Evolutionary conservation across 805 yeast species (phyloP).

Genomic region (Myxozyma kluyveri): DNA sequence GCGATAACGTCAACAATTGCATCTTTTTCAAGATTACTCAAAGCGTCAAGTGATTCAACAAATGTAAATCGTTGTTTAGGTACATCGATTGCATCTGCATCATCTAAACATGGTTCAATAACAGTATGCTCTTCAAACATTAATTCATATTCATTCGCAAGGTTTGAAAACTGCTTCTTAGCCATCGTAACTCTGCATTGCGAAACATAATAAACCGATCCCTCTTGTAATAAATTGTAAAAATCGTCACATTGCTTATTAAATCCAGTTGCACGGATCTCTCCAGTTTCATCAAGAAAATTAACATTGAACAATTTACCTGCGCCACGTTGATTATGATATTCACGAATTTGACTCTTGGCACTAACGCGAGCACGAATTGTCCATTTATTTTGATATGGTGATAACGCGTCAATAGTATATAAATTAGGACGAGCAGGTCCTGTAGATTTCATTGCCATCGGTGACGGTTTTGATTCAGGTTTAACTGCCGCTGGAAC

Average conservation of each 20-base stretch:
- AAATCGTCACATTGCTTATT: constrained; percentile 80
- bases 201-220: constrained; percentile 80
- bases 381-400: constrained; percentile 87
- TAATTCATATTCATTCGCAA: constrained; percentile 86
- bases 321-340: constrained; percentile 81
- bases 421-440: constrained; percentile 44
- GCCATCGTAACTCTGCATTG: constrained; percentile 79
- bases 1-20: constrained; percentile 84
- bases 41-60: constrained; percentile 56
- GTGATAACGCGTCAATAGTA: constrained; percentile 85
- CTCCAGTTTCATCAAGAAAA: constrained; percentile 90
- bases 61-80: constrained; percentile 80
- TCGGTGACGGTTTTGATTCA: neutral
- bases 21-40: constrained; percentile 68
- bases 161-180: constrained; percentile 78
- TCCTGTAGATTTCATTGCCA: neutral
- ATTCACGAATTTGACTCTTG: constrained; percentile 83
- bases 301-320: constrained; percentile 89
- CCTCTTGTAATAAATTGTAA: constrained; percentile 76
- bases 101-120: constrained; percentile 65
- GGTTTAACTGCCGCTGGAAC: neutral
- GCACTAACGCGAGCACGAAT: constrained; percentile 88
- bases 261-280: constrained; percentile 93
- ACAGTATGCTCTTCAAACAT: constrained; percentile 74
- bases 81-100: constrained; percentile 53